phyloP scores from a whole-genome alignment of 139 green algal genomes.

The Eudorina sp. region DNA sequence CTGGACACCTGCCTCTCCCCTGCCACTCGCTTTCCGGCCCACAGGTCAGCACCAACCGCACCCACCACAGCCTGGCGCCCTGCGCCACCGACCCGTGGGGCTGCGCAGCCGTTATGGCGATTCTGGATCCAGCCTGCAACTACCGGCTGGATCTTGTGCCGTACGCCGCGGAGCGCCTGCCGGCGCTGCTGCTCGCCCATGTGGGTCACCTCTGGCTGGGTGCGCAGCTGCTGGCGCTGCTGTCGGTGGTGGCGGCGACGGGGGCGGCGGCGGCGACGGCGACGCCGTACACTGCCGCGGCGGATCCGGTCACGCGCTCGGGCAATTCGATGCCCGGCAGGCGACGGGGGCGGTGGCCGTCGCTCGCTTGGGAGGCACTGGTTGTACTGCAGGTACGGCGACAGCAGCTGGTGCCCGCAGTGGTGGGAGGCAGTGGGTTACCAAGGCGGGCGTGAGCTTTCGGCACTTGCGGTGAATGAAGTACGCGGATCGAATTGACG shows the following conservation, averaged over 20 bases:
- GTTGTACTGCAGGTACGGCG: background rate
- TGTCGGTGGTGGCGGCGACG: background rate
- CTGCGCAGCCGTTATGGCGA: background rate
- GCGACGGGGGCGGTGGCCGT: background rate
- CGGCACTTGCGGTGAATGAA: background rate
- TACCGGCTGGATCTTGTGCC: conserved; percentile 32
- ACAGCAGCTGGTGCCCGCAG: too few species aligned
- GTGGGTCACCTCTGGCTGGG: conserved; percentile 25
- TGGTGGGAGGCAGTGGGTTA: too few species aligned
- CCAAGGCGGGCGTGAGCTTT: too few species aligned
- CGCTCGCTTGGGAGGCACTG: conserved; percentile 17
- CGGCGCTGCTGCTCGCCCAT: background rate
- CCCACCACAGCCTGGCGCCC: conserved; percentile 6
- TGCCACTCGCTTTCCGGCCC: background rate
- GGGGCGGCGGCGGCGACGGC: background rate
- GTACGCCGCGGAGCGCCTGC: conserved; percentile 6
- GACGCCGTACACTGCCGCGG: background rate
- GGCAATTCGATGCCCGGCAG: background rate
- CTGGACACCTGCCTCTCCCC: background rate
- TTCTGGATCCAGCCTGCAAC: conserved; percentile 16
- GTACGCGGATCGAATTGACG: background rate
- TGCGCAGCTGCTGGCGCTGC: background rate
- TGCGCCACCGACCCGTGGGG: background rate
- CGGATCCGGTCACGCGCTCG: background rate
- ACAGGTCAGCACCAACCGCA: conserved; percentile 18